Evolutionary conservation across 495 filamentous ascomycete species (phyloP).

Genomic region (Cladorrhinum samala): DNA sequence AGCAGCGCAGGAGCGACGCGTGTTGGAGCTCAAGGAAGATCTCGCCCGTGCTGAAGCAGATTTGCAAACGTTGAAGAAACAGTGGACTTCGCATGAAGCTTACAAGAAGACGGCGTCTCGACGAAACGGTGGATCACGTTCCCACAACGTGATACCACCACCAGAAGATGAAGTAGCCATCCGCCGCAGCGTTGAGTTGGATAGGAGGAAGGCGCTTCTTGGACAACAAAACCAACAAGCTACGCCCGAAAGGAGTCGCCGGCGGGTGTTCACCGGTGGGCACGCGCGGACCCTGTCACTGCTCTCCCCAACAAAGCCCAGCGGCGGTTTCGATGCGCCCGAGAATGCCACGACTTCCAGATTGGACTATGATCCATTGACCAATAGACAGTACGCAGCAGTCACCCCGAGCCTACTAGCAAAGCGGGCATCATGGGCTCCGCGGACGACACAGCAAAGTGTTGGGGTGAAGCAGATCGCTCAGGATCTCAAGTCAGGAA

Average conservation of each 20-base stretch:
- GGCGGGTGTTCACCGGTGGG: conserved; percentile 45
- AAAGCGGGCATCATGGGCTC: conserved; percentile 46
- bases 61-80: conserved; percentile 68
- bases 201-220: conserved; percentile 56
- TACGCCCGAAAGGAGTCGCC: conserved; percentile 31
- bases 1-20: conserved; percentile 86
- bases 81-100: conserved; percentile 72
- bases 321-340: conserved; percentile 18
- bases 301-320: conserved; percentile 57
- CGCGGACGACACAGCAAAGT: conserved; percentile 29
- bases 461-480: conserved; percentile 70
- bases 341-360: conserved; percentile 21
- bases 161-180: conserved; percentile 34
- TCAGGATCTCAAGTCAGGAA: conserved; percentile 76
- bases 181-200: conserved; percentile 44
- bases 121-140: conserved; percentile 47
- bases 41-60: conserved; percentile 73
- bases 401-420: conserved; percentile 18
- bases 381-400: conserved; percentile 12
- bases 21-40: conserved; percentile 88
- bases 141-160: conserved; percentile 25
- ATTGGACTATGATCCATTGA: conserved; percentile 5
- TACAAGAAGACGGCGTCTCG: conserved; percentile 68
- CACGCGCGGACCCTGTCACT: conserved; percentile 79
- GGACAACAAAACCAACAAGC: conserved; percentile 49